A percentile compares a stretch with the other conserved stretches of the same genome.
phyloP scores from a whole-genome alignment of 164 flowering plant genomes.

The Magnolia kwangsiensis region DNA sequence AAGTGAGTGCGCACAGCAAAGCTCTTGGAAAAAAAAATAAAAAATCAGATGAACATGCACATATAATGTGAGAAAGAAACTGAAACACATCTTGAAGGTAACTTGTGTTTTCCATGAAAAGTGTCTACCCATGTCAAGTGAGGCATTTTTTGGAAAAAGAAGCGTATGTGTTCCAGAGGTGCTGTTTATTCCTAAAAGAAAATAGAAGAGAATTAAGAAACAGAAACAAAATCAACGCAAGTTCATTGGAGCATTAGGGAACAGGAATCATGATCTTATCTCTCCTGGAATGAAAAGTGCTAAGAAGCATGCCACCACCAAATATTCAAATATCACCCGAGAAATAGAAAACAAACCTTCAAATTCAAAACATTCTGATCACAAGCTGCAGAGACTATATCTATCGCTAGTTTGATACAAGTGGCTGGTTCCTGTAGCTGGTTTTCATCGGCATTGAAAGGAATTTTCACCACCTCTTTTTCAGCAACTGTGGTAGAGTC shows the following conservation, averaged over 20 bases:
- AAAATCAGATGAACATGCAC: too few relatives aligned
- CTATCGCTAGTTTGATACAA: constrained; percentile 11
- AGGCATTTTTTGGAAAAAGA: neutral
- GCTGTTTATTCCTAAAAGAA: neutral
- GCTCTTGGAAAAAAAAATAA: too few relatives aligned
- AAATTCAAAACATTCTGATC: constrained; percentile 13
- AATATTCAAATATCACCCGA: neutral
- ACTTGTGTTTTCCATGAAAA: too few relatives aligned
- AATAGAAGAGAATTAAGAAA: neutral
- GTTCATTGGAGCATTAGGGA: neutral
- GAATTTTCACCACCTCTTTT: constrained; percentile 9
- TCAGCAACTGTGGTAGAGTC: constrained; percentile 10
- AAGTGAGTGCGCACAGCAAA: too few relatives aligned
- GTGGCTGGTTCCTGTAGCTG: constrained; percentile 13
- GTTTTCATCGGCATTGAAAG: constrained; percentile 12
- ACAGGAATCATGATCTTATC: neutral
- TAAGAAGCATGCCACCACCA: constrained; percentile 3
- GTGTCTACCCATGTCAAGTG: neutral
- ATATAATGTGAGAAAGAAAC: too few relatives aligned
- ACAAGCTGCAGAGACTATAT: constrained; percentile 5
- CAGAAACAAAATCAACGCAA: neutral
- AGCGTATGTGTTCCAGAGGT: neutral
- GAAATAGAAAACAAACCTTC: constrained; percentile 32
- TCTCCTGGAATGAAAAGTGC: neutral
- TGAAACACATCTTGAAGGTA: too few relatives aligned